These are phyloP conservation scores for Stephanocyclus meneghinianus DNA, from an alignment of 352 stramenopile genomes.

Conservation along the genomic window DNA sequence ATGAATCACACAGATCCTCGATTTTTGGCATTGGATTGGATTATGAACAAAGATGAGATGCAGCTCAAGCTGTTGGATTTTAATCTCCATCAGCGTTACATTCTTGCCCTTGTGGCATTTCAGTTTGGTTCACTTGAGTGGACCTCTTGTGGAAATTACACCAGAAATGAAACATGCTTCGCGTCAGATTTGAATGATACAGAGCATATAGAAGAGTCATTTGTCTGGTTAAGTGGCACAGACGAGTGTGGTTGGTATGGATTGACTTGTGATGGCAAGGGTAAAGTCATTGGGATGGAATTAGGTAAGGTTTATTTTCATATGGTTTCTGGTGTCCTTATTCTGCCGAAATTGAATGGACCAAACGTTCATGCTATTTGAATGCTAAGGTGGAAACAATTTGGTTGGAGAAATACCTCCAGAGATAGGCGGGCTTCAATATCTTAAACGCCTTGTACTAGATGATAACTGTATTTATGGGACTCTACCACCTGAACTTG, in stretches of 20 bases:
- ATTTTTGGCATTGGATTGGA: conserved; percentile 57
- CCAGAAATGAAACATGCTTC: neutral
- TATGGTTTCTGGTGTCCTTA: neutral
- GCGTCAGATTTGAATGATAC: conserved; percentile 19
- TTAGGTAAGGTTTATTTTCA: conserved; percentile 49
- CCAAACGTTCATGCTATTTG: too few species aligned
- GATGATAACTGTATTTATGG: conserved; percentile 29
- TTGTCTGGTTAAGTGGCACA: conserved; percentile 46
- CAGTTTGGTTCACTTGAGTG: conserved; percentile 54
- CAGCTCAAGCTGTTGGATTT: conserved; percentile 31
- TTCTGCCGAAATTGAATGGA: too few species aligned
- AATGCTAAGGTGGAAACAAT: conserved; percentile 47
- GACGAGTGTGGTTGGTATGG: conserved; percentile 69
- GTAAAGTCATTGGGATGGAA: conserved; percentile 41
- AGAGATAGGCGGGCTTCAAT: conserved; percentile 54
- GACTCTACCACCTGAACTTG: conserved; percentile 7
- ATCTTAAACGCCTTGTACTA: conserved; percentile 51
- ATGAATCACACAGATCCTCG: conserved; percentile 43
- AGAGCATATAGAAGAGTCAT: neutral
- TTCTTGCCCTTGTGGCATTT: conserved; percentile 67
- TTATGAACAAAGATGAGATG: conserved; percentile 61
- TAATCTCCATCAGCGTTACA: conserved; percentile 69
- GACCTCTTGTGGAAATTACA: conserved; percentile 2
- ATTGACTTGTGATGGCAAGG: conserved; percentile 37
- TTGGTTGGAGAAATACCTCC: conserved; percentile 54